Conservation (phyloP, 441 rosid species). For the Adansonia grandidieri region DNA sequence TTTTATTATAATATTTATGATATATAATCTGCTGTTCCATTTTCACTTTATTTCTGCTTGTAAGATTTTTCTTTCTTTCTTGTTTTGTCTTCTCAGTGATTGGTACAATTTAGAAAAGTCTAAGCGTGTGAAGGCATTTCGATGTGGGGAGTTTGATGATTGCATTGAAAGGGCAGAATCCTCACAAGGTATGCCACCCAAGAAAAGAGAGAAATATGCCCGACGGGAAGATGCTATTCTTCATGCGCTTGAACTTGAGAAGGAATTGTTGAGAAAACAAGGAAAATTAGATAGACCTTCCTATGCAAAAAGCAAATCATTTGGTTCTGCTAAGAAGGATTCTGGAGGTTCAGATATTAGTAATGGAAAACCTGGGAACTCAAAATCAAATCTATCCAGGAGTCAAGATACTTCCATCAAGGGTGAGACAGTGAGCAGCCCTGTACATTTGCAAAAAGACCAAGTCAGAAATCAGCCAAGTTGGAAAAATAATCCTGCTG, state of each 20-base stretch:
- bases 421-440: slow-evolving; percentile 39
- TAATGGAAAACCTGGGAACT: slow-evolving; percentile 41
- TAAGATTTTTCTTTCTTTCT: slow-evolving; percentile 4
- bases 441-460: slow-evolving; percentile 30
- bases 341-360: slow-evolving; percentile 49
- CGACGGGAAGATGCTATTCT: slow-evolving; percentile 99
- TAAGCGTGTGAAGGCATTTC: slow-evolving; percentile 94
- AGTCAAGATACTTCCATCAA: slow-evolving; percentile 38
- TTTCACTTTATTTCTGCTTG: slow-evolving; percentile 11
- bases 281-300: slow-evolving; percentile 43
- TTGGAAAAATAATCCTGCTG: slow-evolving; percentile 55
- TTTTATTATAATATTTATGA: neutral
- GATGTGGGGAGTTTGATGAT: slow-evolving; percentile 98
- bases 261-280: slow-evolving; percentile 62
- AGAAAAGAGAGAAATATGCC: slow-evolving; percentile 98
- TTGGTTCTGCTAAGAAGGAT: slow-evolving; percentile 50
- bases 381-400: slow-evolving; percentile 37
- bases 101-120: slow-evolving; percentile 99
- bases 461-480: slow-evolving; percentile 49
- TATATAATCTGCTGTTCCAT: neutral
- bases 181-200: slow-evolving; percentile 73
- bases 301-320: slow-evolving; percentile 45
- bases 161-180: slow-evolving; percentile 92
- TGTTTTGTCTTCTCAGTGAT: slow-evolving; percentile 59
- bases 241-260: slow-evolving; percentile 98